A percentile compares a stretch with the other conserved stretches of the same genome.
Conservation (phyloP, 164 flowering plant species). For the Stephania japonica region DNA sequence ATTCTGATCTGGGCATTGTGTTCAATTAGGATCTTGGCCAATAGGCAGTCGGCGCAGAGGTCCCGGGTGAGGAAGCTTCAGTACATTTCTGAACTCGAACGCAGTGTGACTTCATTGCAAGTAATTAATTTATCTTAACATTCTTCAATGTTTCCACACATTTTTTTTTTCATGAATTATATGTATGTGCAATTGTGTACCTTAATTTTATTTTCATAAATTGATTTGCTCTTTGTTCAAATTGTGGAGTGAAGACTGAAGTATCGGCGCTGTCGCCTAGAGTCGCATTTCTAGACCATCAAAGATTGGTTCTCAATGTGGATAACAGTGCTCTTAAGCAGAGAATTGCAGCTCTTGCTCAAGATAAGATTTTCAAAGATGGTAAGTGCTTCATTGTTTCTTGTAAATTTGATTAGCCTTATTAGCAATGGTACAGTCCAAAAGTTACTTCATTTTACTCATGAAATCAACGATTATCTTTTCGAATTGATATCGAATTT, state of each 20-base stretch:
- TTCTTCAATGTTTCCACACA: too few species aligned
- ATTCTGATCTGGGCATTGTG: neutral
- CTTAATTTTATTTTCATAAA: neutral
- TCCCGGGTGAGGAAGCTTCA: conserved; percentile 81
- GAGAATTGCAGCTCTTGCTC: conserved; percentile 80
- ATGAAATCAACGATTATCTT: too few species aligned
- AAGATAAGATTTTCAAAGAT: conserved; percentile 85
- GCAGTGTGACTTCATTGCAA: conserved; percentile 65
- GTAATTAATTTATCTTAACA: conserved; percentile 18
- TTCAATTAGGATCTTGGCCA: conserved; percentile 58
- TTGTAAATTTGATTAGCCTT: too few species aligned
- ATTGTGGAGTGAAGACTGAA: conserved; percentile 45
- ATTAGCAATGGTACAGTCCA: too few species aligned
- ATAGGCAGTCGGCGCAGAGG: conserved; percentile 77
- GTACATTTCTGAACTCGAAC: conserved; percentile 80
- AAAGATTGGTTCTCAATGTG: conserved; percentile 67
- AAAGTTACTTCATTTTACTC: too few species aligned
- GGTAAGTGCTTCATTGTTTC: conserved; percentile 29
- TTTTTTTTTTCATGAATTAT: too few species aligned
- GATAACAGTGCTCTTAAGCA: conserved; percentile 88
- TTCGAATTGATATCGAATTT: too few species aligned
- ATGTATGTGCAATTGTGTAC: too few species aligned
- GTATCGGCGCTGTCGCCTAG: conserved; percentile 77
- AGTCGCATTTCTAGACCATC: conserved; percentile 82
- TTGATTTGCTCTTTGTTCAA: neutral